Percentiles rank a stretch among this genome's conserved stretches.
Conservation (phyloP, 495 filamentous ascomycete genomes). For the Aspergillus indologenus region DNA sequence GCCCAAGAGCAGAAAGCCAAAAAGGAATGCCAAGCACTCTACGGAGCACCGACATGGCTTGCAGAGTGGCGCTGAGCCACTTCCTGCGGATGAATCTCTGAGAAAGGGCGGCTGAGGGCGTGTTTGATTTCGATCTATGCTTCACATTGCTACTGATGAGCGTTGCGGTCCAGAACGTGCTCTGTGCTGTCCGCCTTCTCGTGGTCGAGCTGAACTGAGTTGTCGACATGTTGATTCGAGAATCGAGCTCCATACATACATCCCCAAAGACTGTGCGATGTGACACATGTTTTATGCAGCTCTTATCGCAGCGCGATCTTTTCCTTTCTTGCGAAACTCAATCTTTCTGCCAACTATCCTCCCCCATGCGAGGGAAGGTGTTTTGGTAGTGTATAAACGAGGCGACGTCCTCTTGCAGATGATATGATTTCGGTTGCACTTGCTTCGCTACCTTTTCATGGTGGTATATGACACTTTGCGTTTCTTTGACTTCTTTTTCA, state of each 20-base stretch:
- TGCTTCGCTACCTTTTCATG: conserved; percentile 14
- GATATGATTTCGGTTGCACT: conserved; percentile 15
- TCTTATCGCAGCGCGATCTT: conserved; percentile 10
- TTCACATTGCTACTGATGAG: not conserved
- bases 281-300: conserved; percentile 16
- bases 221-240: not conserved
- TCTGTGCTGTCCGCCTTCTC: not conserved
- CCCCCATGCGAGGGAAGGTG: conserved; percentile 1
- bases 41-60: conserved; percentile 27
- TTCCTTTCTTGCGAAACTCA: conserved; percentile 7
- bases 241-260: not conserved
- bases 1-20: conserved; percentile 44
- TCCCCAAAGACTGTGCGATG: not conserved
- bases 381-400: conserved; percentile 25
- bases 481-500: conserved; percentile 25
- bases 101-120: conserved; percentile 47
- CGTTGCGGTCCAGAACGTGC: not conserved
- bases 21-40: conserved; percentile 37
- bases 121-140: not conserved
- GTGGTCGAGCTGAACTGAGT: not conserved
- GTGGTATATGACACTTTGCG: conserved; percentile 13
- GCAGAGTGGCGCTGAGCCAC: conserved; percentile 33
- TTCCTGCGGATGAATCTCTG: conserved; percentile 48
- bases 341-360: conserved; percentile 6
- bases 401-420: conserved; percentile 23